These are phyloP conservation scores for Phytophthora tubulina DNA, from an alignment of 352 stramenopile genomes.

Conservation along the genomic window DNA sequence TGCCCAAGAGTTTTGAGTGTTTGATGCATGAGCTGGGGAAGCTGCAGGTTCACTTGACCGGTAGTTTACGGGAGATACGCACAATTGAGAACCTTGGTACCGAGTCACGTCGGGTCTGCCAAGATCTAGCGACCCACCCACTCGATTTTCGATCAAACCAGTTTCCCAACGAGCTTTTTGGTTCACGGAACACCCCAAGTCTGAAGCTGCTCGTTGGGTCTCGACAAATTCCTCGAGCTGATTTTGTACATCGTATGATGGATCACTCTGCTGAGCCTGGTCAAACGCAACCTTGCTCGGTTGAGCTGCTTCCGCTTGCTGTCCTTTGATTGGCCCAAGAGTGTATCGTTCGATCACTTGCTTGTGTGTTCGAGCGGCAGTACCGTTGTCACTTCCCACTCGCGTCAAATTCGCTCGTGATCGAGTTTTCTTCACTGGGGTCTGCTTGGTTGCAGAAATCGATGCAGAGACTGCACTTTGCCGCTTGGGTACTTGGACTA, in stretches of 20 bases:
- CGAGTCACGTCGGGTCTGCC: neutral
- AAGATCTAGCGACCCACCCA: neutral
- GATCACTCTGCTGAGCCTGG: neutral
- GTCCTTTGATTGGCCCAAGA: constrained; percentile 33
- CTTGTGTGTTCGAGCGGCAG: constrained; percentile 39
- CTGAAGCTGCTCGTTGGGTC: neutral
- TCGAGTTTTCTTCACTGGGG: constrained; percentile 22
- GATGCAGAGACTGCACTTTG: constrained; percentile 4
- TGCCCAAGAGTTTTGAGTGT: constrained; percentile 7
- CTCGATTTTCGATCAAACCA: neutral
- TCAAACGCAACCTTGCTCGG: constrained; percentile 6
- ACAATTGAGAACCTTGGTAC: constrained; percentile 11
- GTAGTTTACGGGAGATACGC: constrained; percentile 16
- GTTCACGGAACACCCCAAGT: neutral
- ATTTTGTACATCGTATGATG: constrained; percentile 14
- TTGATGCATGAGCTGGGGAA: neutral
- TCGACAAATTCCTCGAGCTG: constrained; percentile 2
- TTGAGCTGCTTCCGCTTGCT: constrained; percentile 4
- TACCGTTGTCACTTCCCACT: constrained; percentile 6
- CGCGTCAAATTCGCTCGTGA: constrained; percentile 34
- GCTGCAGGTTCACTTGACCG: neutral
- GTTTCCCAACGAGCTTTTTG: constrained; percentile 4
- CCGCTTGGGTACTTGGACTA: constrained; percentile 11
- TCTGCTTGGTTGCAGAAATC: constrained; percentile 1
- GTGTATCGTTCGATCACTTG: constrained; percentile 55